Base-by-base conservation (phyloP, 164 flowering plant genomes). In the Kingdonia uniflora region DNA sequence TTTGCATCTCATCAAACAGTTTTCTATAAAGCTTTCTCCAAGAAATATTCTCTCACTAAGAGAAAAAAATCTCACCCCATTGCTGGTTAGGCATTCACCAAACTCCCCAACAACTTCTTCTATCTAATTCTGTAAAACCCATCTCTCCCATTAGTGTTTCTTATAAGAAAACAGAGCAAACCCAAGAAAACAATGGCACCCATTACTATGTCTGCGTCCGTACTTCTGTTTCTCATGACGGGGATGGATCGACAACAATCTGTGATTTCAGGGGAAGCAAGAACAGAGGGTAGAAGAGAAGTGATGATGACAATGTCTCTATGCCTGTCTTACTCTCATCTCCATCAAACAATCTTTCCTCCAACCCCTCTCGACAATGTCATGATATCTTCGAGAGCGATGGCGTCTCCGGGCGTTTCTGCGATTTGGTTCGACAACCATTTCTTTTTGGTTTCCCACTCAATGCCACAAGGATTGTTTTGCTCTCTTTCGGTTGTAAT, bases 271-370 rank as follows among this genome's bases (percentile, higher is more conserved):
- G n/a, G n/a, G n/a, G n/a, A n/a, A n/a, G 13, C 19, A 19, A 19
- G 17, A 13, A 15, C 20, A 16, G 21, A 22, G 15, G 67, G 59
- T 7, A 76, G 84, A 67, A 12, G 51, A 11, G 24, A 26, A 17
- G 65, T 56, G 47, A 71, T 81, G 11, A 65, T 67, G 6, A 49
- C 57, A 2, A 45, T 75, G 8, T 47, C 58, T 2, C 68, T 75
- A 0, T 81, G 84, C 61, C 71, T 79, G 14, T 60, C 75, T 1
- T 79, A 62, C 68, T 77, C 33, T 59, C 84, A 0, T 51, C 75
- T 8, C 63, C 71, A 23, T 80, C 80, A 10, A 77, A 75, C 64
- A 67, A 77, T 51, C n/a, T 64, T 26, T 41, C 77, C 8, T 57
- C 51, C 24, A 37, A 38, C 6, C 61, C 63, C 2, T 38, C 76